A percentile compares a stretch with the other conserved stretches of the same genome.
phyloP scores from a whole-genome alignment of 2,329 filamentous ascomycete genomes.

The Aspergillus versicolor region DNA sequence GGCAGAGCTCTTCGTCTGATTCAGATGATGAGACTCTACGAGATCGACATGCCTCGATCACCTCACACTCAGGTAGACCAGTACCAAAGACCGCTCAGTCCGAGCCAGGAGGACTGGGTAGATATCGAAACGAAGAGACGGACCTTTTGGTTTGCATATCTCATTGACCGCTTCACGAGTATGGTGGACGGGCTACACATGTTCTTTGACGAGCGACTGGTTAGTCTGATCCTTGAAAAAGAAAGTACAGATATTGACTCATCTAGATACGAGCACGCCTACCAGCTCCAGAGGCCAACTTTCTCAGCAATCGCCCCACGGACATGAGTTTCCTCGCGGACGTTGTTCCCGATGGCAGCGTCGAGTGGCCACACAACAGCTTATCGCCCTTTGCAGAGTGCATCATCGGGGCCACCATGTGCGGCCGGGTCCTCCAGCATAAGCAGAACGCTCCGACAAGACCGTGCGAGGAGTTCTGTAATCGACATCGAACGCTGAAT shows the following conservation, averaged over 20 bases:
- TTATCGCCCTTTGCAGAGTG: conserved; percentile 25
- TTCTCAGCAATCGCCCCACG: not conserved
- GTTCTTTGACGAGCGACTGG: conserved; percentile 27
- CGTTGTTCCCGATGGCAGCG: not conserved
- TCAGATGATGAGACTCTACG: conserved; percentile 29
- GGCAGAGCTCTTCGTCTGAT: conserved; percentile 33
- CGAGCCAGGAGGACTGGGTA: conserved; percentile 10
- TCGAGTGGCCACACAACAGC: not conserved
- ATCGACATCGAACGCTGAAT: not conserved
- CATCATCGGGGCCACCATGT: conserved; percentile 23
- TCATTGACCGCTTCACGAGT: conserved; percentile 34
- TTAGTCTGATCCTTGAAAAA: not conserved
- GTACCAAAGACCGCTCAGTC: conserved; percentile 2
- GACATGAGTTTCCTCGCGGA: conserved; percentile 4
- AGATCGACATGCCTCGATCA: conserved; percentile 22
- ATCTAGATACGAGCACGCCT: not conserved
- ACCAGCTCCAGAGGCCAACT: not conserved
- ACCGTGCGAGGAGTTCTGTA: not conserved
- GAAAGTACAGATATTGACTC: not conserved
- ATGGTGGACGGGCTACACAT: conserved; percentile 27
- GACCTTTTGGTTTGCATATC: conserved; percentile 41
- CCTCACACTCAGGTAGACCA: not conserved
- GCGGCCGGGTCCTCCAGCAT: conserved; percentile 6
- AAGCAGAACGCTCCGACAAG: not conserved
- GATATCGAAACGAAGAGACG: conserved; percentile 34